Conservation (phyloP, 2,329 filamentous ascomycete species). For the Clonostachys rhizophaga region DNA sequence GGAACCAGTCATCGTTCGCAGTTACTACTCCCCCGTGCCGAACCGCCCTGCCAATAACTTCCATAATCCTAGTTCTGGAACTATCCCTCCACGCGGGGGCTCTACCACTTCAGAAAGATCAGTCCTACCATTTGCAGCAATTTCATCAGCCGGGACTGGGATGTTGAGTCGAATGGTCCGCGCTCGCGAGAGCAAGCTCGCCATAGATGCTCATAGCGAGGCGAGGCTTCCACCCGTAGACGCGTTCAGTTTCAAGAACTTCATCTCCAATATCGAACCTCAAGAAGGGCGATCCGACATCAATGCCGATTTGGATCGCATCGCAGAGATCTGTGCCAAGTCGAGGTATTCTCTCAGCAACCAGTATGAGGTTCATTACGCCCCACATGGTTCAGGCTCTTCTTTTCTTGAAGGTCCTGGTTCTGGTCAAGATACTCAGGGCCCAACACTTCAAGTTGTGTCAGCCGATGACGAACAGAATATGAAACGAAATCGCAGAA, state of each 20-base stretch:
- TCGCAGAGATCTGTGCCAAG: conserved; percentile 62
- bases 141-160: conserved; percentile 26
- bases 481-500: conserved; percentile 27
- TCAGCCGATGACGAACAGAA: conserved; percentile 50
- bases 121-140: conserved; percentile 22
- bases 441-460: conserved; percentile 53
- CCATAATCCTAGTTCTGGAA: conserved; percentile 14
- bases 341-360: conserved; percentile 62
- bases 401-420: conserved; percentile 30
- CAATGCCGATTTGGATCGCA: conserved; percentile 55
- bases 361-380: conserved; percentile 62
- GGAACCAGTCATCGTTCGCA: conserved; percentile 62
- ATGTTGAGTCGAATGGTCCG: conserved; percentile 37
- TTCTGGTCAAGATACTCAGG: conserved; percentile 25
- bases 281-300: conserved; percentile 37
- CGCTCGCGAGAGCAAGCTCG: conserved; percentile 16
- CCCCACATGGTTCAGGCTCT: conserved; percentile 54
- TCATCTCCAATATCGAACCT: conserved; percentile 51
- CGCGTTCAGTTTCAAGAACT: conserved; percentile 61
- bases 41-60: conserved; percentile 21
- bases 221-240: conserved; percentile 55
- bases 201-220: conserved; percentile 19
- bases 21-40: conserved; percentile 47
- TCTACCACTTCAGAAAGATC: conserved; percentile 19
- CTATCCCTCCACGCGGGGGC: conserved; percentile 15